Evolutionary conservation across 345 rosid species (phyloP).

Genomic region (Sisymbrium altissimum): DNA sequence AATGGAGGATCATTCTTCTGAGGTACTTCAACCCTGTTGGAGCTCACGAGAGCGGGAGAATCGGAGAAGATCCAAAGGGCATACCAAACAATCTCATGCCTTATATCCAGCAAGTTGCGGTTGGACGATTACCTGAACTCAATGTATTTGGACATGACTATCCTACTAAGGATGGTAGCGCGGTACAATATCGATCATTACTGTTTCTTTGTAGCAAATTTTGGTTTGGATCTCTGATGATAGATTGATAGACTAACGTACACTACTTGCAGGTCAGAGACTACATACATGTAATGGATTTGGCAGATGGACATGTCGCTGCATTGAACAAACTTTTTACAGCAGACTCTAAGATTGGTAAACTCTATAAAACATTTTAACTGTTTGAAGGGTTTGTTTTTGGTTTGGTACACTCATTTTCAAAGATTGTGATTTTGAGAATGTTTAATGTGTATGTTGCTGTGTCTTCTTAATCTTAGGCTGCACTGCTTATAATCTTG

Average conservation of each 20-base stretch:
- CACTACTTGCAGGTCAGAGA: constrained; percentile 64
- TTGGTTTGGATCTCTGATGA: background rate
- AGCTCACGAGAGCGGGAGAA: constrained; percentile 88
- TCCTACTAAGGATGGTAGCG: constrained; percentile 86
- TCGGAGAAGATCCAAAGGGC: constrained; percentile 97
- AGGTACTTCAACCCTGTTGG: constrained; percentile 97
- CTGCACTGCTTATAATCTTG: constrained; percentile 83
- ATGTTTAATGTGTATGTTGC: background rate
- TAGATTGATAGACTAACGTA: constrained; percentile 8
- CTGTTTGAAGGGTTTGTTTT: background rate
- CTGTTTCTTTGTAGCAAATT: background rate
- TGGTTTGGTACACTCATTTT: background rate
- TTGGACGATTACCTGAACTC: constrained; percentile 87
- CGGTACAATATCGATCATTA: constrained; percentile 47
- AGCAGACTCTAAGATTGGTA: constrained; percentile 58
- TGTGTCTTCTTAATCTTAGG: constrained; percentile 41
- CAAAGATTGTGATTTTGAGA: background rate
- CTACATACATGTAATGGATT: constrained; percentile 93
- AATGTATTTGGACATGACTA: constrained; percentile 89
- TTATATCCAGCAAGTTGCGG: constrained; percentile 95
- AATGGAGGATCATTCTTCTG: constrained; percentile 77
- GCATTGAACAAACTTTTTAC: constrained; percentile 70
- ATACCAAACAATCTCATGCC: constrained; percentile 96
- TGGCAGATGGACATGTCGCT: constrained; percentile 92
- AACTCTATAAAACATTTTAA: background rate